Percentiles rank a stretch among this genome's conserved stretches.
Conservation (phyloP, 768 basidiomycete species). For the Tricholoma sp. region DNA sequence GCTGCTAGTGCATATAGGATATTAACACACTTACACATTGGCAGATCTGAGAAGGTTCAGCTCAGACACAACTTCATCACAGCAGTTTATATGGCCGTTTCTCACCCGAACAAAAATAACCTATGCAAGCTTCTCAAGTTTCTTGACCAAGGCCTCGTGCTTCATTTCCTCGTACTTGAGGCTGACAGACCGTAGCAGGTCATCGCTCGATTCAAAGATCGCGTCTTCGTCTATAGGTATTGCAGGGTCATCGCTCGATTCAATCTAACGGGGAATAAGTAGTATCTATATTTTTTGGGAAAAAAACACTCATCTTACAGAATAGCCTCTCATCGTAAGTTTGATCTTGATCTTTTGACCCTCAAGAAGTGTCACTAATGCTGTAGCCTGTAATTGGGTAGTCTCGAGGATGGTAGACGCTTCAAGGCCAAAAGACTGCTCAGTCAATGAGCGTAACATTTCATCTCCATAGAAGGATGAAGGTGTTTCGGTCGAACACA, state of each 20-base stretch:
- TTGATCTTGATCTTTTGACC: slow-evolving; percentile 40
- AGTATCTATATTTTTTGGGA: neutral
- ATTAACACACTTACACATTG: too few relatives aligned
- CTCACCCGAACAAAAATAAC: neutral
- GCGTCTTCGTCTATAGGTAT: slow-evolving; percentile 12
- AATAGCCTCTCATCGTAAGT: slow-evolving; percentile 53
- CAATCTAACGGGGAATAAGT: slow-evolving; percentile 5
- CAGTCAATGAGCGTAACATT: slow-evolving; percentile 47
- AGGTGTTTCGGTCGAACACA: slow-evolving; percentile 14
- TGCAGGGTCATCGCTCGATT: neutral
- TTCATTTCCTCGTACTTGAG: slow-evolving; percentile 44
- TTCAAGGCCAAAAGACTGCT: slow-evolving; percentile 54
- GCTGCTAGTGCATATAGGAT: too few relatives aligned
- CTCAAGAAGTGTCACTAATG: slow-evolving; percentile 53
- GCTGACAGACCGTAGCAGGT: slow-evolving; percentile 50
- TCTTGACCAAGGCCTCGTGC: slow-evolving; percentile 42
- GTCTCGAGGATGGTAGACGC: slow-evolving; percentile 37
- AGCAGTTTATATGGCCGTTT: neutral
- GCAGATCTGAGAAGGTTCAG: neutral
- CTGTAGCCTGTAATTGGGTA: slow-evolving; percentile 43
- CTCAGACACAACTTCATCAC: neutral
- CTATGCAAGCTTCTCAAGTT: slow-evolving; percentile 36
- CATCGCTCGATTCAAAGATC: slow-evolving; percentile 56
- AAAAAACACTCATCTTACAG: slow-evolving; percentile 30
- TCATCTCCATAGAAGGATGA: slow-evolving; percentile 42